phyloP scores from a whole-genome alignment of 2,329 filamentous ascomycete species.

The Thermomyces lanuginosus region DNA sequence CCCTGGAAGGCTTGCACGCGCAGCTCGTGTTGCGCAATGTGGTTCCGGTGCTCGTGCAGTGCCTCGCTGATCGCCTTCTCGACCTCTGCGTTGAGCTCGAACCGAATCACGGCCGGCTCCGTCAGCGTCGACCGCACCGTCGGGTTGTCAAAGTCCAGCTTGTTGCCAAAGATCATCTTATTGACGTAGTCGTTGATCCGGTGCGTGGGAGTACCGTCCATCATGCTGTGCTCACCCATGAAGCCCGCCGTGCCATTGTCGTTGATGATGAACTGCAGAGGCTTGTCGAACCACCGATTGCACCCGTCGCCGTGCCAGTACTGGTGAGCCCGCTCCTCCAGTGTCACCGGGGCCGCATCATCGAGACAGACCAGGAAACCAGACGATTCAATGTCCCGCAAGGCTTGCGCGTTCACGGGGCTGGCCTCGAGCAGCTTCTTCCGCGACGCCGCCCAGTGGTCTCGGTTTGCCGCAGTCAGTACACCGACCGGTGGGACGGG shows the following conservation, averaged over 20 bases:
- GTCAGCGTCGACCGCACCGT: slow-evolving; percentile 65
- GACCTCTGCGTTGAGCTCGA: slow-evolving; percentile 59
- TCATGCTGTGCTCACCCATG: slow-evolving; percentile 98
- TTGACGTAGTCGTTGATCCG: slow-evolving; percentile 89
- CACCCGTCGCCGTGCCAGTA: slow-evolving; percentile 97
- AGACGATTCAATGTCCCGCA: slow-evolving; percentile 71
- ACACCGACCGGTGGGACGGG: slow-evolving; percentile 60
- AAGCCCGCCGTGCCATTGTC: slow-evolving; percentile 96
- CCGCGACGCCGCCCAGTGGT: slow-evolving; percentile 78
- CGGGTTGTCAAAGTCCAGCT: slow-evolving; percentile 73
- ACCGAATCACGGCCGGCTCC: slow-evolving; percentile 61
- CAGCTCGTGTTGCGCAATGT: slow-evolving; percentile 79
- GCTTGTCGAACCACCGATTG: slow-evolving; percentile 98
- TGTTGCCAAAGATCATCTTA: slow-evolving; percentile 82
- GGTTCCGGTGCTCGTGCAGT: slow-evolving; percentile 56
- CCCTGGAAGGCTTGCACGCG: slow-evolving; percentile 90
- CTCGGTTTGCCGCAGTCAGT: slow-evolving; percentile 82
- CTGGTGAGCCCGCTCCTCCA: slow-evolving; percentile 85
- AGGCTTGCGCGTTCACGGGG: slow-evolving; percentile 57
- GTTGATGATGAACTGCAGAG: slow-evolving; percentile 92
- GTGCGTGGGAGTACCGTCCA: slow-evolving; percentile 97
- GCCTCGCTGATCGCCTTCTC: slow-evolving; percentile 66
- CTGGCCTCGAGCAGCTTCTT: slow-evolving; percentile 59
- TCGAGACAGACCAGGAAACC: slow-evolving; percentile 90
- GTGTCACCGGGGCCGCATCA: slow-evolving; percentile 74